Evolutionary conservation across 352 stramenopile species (phyloP).

Genomic region (Phytopythium chamaehyphon): DNA sequence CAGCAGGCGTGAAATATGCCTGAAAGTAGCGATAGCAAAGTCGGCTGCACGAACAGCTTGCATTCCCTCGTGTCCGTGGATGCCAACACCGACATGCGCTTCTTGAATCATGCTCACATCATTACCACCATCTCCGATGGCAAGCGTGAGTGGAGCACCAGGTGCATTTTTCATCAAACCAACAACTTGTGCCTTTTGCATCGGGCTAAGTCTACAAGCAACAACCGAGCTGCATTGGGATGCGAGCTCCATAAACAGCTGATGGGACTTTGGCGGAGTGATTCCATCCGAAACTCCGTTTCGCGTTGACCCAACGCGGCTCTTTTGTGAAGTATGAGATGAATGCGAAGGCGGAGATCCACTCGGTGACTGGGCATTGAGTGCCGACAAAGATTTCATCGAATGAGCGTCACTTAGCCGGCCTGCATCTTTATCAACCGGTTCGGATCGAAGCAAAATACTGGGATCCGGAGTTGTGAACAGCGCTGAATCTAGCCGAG

Average conservation of each 20-base stretch:
- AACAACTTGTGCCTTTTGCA: conserved; percentile 93
- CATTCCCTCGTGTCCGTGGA: conserved; percentile 97
- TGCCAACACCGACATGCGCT: conserved; percentile 97
- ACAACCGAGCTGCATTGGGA: conserved; percentile 86
- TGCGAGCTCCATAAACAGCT: conserved; percentile 81
- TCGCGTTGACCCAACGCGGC: conserved; percentile 39
- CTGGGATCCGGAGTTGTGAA: conserved; percentile 5
- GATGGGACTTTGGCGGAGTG: conserved; percentile 27
- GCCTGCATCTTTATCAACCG: conserved; percentile 8
- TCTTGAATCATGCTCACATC: conserved; percentile 99
- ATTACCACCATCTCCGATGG: conserved; percentile 98
- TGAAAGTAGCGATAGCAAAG: conserved; percentile 84
- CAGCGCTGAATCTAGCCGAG: conserved; percentile 14
- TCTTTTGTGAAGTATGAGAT: conserved; percentile 12
- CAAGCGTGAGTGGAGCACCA: conserved; percentile 85
- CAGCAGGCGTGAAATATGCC: conserved; percentile 70
- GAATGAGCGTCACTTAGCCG: conserved; percentile 35
- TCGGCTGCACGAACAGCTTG: conserved; percentile 81
- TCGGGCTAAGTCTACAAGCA: conserved; percentile 84
- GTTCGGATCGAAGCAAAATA: conserved; percentile 3
- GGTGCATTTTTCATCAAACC: conserved; percentile 88
- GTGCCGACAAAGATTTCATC: conserved; percentile 42
- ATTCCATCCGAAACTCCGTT: conserved; percentile 19
- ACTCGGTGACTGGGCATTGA: conserved; percentile 6
- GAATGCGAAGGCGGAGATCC: not conserved